Percentiles rank a stretch among this genome's conserved stretches.
These are phyloP conservation scores for Evernia prunastri DNA, from an alignment of 495 filamentous ascomycete species.

Conservation along the genomic window DNA sequence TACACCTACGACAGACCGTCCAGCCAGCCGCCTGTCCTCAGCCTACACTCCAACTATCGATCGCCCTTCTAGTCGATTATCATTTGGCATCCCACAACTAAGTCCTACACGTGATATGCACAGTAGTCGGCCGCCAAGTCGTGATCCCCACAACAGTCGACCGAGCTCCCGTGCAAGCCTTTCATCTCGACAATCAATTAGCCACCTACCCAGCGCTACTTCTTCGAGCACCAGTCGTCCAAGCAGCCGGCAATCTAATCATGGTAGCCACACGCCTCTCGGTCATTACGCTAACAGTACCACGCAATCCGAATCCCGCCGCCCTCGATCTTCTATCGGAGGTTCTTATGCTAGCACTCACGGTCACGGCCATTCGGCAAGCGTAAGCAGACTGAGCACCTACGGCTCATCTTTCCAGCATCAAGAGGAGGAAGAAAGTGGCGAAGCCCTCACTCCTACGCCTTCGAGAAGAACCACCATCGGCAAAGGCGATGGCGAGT, in stretches of 20 bases:
- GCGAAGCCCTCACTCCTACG: slow-evolving; percentile 39
- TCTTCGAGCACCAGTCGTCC: slow-evolving; percentile 53
- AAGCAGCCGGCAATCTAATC: slow-evolving; percentile 60
- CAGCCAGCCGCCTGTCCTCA: slow-evolving; percentile 30
- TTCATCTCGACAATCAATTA: slow-evolving; percentile 29
- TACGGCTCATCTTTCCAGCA: slow-evolving; percentile 17
- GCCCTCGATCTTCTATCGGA: slow-evolving; percentile 52
- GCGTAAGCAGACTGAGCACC: slow-evolving; percentile 32
- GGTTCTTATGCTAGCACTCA: slow-evolving; percentile 33
- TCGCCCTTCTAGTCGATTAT: slow-evolving; percentile 36
- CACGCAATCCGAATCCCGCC: slow-evolving; percentile 32
- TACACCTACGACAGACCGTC: slow-evolving; percentile 36
- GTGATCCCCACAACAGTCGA: slow-evolving; percentile 32
- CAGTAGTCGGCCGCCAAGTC: slow-evolving; percentile 24
- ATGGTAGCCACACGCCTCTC: slow-evolving; percentile 58
- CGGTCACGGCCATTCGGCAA: slow-evolving; percentile 40
- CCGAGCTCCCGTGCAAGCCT: slow-evolving; percentile 47
- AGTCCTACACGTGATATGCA: slow-evolving; percentile 28
- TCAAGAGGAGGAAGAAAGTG: slow-evolving; percentile 26
- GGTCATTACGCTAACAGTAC: slow-evolving; percentile 37
- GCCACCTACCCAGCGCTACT: slow-evolving; percentile 21
- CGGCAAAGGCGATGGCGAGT: slow-evolving; percentile 46
- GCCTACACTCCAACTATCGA: slow-evolving; percentile 36
- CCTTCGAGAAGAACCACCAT: slow-evolving; percentile 47
- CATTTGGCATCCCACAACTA: slow-evolving; percentile 41